Evolutionary conservation across 352 stramenopile genomes (phyloP), one percentile per base, ranked within the genome.

Genomic region (Globisporangium heterothallicum): DNA sequence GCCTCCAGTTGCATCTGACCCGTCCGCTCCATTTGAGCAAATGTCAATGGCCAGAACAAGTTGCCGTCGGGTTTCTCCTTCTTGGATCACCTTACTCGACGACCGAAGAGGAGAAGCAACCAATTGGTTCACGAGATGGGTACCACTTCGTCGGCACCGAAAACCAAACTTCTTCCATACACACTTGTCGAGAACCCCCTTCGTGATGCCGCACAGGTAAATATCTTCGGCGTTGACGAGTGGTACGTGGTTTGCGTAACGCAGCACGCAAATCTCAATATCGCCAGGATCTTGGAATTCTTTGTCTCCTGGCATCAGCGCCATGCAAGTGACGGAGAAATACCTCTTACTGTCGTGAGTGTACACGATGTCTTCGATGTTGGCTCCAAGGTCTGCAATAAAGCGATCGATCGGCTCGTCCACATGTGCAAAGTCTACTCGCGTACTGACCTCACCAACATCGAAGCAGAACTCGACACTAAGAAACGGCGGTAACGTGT

Each of bases 241-340:
- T 6, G 82, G 82, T 1, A 82, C 62, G 54, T 93, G 79, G 25
- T 93, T 93, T 32, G 69, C 75, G 30, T 79, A 93, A 10, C 82
- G 79, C 18, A 90, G 53, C 25, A 93, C 35, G 29, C 74, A 78
- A 41, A 91, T 71, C 13, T 85, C 63, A 8, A 93, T 69, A 13
- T 63, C 49, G 24, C 43, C 38, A 8, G n/a, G 13, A 54, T 36
- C 60, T 55, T 13, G 45, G 7, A 24, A 38, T 8, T 56, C 48
- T 9, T 50, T 50, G 35, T 68, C 55, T 0, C 62, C 55, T 27
- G 70, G 38, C 63, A 85, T 49, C 13, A 82, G 19, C 2, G 63
- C 75, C 34, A 83, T 74, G 42, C 72, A 89, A 42, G 67, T 85
- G 35, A 72, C 59, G 2, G 61, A 73, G 12, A 65, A 50, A 8